phyloP scores from a whole-genome alignment of 2,329 filamentous ascomycete genomes.

The Bretziella fagacearum region DNA sequence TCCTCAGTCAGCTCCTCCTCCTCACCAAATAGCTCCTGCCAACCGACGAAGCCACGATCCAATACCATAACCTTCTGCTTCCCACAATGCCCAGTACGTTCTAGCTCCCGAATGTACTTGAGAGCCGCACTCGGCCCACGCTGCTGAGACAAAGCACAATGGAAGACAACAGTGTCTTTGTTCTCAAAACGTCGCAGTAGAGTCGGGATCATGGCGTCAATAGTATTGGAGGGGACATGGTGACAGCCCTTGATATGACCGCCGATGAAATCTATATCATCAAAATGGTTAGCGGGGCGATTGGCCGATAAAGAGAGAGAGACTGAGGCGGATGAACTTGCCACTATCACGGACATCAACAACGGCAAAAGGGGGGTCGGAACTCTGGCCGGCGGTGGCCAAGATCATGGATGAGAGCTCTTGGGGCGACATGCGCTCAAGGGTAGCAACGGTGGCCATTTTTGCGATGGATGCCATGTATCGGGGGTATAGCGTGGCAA shows the following conservation, averaged over 20 bases:
- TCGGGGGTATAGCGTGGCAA: no score
- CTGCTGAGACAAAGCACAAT: slow-evolving; percentile 85
- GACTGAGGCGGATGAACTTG: slow-evolving; percentile 22
- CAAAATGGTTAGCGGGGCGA: no score
- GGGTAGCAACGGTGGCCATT: slow-evolving; percentile 40
- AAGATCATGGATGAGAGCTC: slow-evolving; percentile 50
- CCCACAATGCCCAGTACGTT: not conserved
- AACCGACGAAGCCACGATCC: slow-evolving; percentile 68
- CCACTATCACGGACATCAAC: slow-evolving; percentile 81
- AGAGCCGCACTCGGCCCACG: slow-evolving; percentile 73
- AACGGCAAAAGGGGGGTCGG: slow-evolving; percentile 43
- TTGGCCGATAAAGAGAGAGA: not conserved
- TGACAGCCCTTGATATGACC: slow-evolving; percentile 68
- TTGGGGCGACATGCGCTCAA: slow-evolving; percentile 52
- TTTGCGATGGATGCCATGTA: no score
- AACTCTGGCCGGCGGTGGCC: slow-evolving; percentile 24
- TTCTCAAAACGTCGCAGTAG: slow-evolving; percentile 61
- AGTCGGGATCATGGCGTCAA: slow-evolving; percentile 65
- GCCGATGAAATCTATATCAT: slow-evolving; percentile 59
- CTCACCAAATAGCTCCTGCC: slow-evolving; percentile 70
- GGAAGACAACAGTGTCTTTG: slow-evolving; percentile 78
- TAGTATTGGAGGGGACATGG: slow-evolving; percentile 55
- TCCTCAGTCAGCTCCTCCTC: slow-evolving; percentile 70
- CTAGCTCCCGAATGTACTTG: slow-evolving; percentile 43
- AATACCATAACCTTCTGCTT: slow-evolving; percentile 64